Evolutionary conservation across 2,329 filamentous ascomycete genomes (phyloP).

Genomic region (Eurotiales sp.): DNA sequence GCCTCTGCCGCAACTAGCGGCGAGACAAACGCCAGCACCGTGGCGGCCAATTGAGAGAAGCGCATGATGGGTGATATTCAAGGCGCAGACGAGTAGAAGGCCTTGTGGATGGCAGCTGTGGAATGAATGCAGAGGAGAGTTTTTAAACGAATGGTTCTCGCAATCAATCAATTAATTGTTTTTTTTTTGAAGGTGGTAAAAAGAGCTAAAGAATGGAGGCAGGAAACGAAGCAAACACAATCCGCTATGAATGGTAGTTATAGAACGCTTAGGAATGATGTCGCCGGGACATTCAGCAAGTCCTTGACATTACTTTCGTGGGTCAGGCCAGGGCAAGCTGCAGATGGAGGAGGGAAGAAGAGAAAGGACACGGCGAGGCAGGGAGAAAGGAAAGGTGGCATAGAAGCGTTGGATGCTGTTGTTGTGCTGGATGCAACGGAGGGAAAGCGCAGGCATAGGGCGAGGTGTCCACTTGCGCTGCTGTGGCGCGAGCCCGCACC

Average conservation of each 20-base stretch:
- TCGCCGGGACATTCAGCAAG: constrained; percentile 13
- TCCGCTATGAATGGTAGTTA: constrained; percentile 1
- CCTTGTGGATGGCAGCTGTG: too few species aligned
- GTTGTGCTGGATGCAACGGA: too few species aligned
- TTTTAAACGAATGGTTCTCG: neutral
- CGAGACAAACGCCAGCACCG: constrained; percentile 30
- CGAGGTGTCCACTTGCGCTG: neutral
- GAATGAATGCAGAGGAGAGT: neutral
- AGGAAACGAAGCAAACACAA: neutral
- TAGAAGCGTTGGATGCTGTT: too few species aligned
- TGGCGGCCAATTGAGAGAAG: constrained; percentile 14
- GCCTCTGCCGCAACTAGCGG: constrained; percentile 9
- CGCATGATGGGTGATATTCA: constrained; percentile 4
- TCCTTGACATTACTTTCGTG: neutral
- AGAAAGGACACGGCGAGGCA: too few species aligned
- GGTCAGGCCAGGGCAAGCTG: neutral
- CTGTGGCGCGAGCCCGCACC: too few species aligned
- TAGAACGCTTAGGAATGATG: constrained; percentile 15
- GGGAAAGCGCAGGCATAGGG: too few species aligned
- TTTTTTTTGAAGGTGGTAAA: neutral
- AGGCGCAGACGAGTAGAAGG: too few species aligned
- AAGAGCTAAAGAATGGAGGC: neutral
- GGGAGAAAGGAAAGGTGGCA: too few species aligned
- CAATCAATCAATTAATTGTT: neutral
- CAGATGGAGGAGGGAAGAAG: neutral